phyloP scores from a whole-genome alignment of 768 basidiomycete species.

The Mycena belliarum region DNA sequence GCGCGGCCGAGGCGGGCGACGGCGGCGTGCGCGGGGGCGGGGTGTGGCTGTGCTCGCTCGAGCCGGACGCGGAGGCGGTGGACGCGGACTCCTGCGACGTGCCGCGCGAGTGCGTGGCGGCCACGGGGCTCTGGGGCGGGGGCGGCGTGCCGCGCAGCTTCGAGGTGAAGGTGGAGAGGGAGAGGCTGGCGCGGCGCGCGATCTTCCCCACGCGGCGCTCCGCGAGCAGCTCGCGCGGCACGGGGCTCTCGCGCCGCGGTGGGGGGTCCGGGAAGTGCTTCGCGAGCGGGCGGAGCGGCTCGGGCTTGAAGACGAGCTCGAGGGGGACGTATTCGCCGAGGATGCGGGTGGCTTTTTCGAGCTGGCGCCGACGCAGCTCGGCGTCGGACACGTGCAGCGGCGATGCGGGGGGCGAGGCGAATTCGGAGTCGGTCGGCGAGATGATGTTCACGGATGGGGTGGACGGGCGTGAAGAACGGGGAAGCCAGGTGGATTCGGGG shows the following conservation, averaged over 20 bases:
- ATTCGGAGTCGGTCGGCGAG: neutral
- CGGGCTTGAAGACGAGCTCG: conserved; percentile 16
- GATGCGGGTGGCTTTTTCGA: conserved; percentile 15
- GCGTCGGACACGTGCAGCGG: conserved; percentile 9
- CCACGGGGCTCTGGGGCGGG: neutral
- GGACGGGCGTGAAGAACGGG: conserved; percentile 1
- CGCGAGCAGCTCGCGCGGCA: neutral
- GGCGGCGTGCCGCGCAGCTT: conserved; percentile 7
- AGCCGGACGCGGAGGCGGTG: neutral
- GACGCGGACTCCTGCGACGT: conserved; percentile 8
- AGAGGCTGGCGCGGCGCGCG: conserved; percentile 9
- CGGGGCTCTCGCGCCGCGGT: conserved; percentile 6
- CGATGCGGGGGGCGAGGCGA: conserved; percentile 1
- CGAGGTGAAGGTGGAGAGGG: neutral
- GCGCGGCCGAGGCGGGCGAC: neutral
- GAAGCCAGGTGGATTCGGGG: neutral
- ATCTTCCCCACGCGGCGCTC: neutral
- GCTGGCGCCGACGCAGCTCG: conserved; percentile 12
- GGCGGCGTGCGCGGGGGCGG: neutral
- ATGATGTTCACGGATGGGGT: neutral
- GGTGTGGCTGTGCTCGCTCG: conserved; percentile 4
- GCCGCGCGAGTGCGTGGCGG: conserved; percentile 2
- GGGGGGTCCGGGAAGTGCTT: conserved; percentile 8
- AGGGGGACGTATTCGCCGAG: conserved; percentile 14
- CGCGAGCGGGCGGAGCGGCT: conserved; percentile 3